These are phyloP conservation scores for Alternaria arborescens DNA, from an alignment of 2,329 filamentous ascomycete species.

Conservation along the genomic window DNA sequence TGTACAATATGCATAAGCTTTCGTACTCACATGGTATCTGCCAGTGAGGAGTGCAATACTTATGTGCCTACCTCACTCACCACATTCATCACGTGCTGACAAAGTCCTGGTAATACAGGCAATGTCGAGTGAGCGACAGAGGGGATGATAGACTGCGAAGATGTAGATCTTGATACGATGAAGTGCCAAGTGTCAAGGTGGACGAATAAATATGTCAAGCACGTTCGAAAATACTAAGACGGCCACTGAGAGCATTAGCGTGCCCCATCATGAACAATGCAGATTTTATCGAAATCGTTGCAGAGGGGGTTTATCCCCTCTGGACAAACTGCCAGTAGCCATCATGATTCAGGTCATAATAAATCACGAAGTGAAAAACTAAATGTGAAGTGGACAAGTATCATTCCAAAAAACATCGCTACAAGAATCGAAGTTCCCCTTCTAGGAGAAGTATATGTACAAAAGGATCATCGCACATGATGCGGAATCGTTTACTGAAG, in stretches of 20 bases:
- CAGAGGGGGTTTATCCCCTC: background rate
- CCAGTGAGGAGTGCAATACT: too few relatives aligned
- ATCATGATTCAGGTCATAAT: background rate
- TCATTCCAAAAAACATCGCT: slow-evolving; percentile 18
- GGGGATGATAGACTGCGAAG: background rate
- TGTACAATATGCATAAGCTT: too few relatives aligned
- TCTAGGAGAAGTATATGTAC: slow-evolving; percentile 19
- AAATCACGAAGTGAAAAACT: background rate
- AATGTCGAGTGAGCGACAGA: background rate
- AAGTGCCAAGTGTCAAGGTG: background rate
- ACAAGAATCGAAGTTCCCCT: slow-evolving; percentile 19
- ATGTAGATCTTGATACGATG: background rate
- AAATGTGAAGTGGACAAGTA: background rate
- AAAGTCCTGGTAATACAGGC: too few relatives aligned
- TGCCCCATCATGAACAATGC: background rate
- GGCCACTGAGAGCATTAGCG: background rate
- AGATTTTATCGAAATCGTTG: background rate
- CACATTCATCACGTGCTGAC: too few relatives aligned
- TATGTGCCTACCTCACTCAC: too few relatives aligned
- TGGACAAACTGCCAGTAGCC: background rate
- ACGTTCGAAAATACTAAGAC: background rate
- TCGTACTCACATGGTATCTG: too few relatives aligned
- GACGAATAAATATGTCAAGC: background rate
- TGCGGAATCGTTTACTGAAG: slow-evolving; percentile 10
- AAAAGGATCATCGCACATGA: background rate